Percentiles rank a stretch among this genome's conserved stretches.
These are phyloP conservation scores for Clonostachys rosea DNA, from an alignment of 2,329 filamentous ascomycete species.

Conservation along the genomic window DNA sequence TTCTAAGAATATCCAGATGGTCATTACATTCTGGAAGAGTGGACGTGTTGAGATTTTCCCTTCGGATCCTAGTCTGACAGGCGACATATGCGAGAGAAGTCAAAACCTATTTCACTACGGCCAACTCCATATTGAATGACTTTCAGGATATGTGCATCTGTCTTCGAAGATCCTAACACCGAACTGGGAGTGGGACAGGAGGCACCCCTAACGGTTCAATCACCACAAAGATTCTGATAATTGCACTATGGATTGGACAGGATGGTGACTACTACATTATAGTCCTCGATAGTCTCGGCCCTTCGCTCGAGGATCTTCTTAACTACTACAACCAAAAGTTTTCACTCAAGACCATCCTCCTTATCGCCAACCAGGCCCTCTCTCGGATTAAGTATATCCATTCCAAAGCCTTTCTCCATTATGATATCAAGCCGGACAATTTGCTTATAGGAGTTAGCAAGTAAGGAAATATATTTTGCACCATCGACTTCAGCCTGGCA, in stretches of 20 bases:
- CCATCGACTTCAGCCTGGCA: constrained; percentile 80
- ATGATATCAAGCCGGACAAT: constrained; percentile 99
- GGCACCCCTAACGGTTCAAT: too few species aligned
- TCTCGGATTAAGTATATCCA: constrained; percentile 98
- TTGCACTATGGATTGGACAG: constrained; percentile 59
- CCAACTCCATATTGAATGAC: too few species aligned
- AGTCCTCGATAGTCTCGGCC: constrained; percentile 94
- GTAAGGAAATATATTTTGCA: constrained; percentile 98
- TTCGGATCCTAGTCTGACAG: too few species aligned
- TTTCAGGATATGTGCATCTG: too few species aligned
- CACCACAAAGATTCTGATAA: not conserved
- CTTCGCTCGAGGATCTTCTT: constrained; percentile 95
- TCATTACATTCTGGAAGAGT: too few species aligned
- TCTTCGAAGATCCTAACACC: too few species aligned
- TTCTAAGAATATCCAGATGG: too few species aligned
- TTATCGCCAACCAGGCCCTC: constrained; percentile 96
- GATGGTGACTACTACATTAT: constrained; percentile 94
- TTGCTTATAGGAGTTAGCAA: constrained; percentile 99
- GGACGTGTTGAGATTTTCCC: too few species aligned
- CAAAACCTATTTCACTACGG: too few species aligned
- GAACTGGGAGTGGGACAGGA: too few species aligned
- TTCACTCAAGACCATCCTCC: constrained; percentile 93
- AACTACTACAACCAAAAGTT: constrained; percentile 99
- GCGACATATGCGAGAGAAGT: too few species aligned
- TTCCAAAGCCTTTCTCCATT: constrained; percentile 98